phyloP scores from a whole-genome alignment of 2,329 filamentous ascomycete species.

The Lachnellula suecica region DNA sequence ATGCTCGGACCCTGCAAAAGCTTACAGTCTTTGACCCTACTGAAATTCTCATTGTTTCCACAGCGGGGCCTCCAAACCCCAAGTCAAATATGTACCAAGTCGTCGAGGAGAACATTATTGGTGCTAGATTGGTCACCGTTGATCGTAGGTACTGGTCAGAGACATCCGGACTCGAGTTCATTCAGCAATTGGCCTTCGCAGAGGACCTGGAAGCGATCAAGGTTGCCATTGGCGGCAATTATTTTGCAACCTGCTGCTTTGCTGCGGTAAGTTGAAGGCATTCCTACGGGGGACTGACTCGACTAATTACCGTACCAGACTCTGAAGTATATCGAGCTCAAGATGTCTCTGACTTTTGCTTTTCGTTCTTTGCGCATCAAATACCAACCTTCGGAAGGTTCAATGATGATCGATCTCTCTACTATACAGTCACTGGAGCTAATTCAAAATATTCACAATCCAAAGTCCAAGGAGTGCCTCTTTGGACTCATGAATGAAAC shows the following conservation, averaged over 20 bases:
- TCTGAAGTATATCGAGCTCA: constrained; percentile 76
- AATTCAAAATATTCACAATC: constrained; percentile 78
- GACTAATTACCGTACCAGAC: constrained; percentile 48
- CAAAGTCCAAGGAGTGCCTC: constrained; percentile 78
- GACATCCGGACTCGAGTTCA: constrained; percentile 70
- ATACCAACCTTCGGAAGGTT: constrained; percentile 84
- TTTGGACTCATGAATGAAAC: constrained; percentile 87
- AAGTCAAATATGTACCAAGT: constrained; percentile 74
- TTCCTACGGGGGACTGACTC: background rate
- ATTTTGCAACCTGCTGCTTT: constrained; percentile 81
- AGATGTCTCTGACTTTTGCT: constrained; percentile 66
- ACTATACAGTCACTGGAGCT: constrained; percentile 87
- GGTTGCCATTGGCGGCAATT: constrained; percentile 77
- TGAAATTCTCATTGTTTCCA: constrained; percentile 74
- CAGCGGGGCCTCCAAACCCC: constrained; percentile 61
- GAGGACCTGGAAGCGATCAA: constrained; percentile 82
- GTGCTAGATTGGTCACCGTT: constrained; percentile 60
- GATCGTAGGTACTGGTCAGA: constrained; percentile 87
- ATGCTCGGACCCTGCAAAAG: constrained; percentile 85
- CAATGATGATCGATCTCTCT: constrained; percentile 93
- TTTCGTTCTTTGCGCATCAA: constrained; percentile 81
- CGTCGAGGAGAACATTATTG: constrained; percentile 68
- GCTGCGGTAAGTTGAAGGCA: constrained; percentile 65
- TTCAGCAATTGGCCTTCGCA: constrained; percentile 75
- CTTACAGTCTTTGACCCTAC: constrained; percentile 78